Percentiles rank a stretch among this genome's conserved stretches.
Evolutionary conservation across 2,329 filamentous ascomycete genomes (phyloP).

Genomic region (Fusarium pseudocircinatum): DNA sequence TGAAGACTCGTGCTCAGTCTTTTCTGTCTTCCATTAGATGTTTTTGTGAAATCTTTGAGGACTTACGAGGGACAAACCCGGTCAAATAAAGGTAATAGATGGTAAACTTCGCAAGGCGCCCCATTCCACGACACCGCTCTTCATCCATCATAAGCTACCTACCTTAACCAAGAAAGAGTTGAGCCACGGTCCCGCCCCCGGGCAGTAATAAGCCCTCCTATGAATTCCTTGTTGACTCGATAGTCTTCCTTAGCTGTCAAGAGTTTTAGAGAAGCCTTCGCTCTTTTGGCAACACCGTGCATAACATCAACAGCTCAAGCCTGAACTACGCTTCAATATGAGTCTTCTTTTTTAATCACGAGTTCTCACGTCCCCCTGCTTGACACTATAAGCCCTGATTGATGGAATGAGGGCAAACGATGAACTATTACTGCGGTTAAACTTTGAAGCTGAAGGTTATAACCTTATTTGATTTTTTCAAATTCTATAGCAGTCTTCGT

Average conservation of each 20-base stretch:
- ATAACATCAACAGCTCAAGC: background rate
- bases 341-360: background rate
- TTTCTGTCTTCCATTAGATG: background rate
- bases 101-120: background rate
- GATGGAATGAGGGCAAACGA: background rate
- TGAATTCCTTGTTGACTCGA: background rate
- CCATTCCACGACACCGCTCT: conserved; percentile 29
- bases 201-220: background rate
- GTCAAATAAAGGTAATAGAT: background rate
- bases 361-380: background rate
- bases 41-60: background rate
- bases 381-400: background rate
- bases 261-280: too few relatives aligned
- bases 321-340: background rate
- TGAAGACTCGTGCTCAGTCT: background rate
- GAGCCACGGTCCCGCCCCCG: background rate
- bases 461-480: background rate
- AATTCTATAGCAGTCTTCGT: background rate
- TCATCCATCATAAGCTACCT: background rate
- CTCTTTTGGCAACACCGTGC: background rate
- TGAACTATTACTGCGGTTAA: background rate
- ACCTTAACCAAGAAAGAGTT: background rate
- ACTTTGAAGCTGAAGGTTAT: background rate
- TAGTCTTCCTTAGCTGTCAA: background rate
- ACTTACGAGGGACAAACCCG: background rate